Base-by-base conservation (phyloP, 371 early-diverging fungal species). In the Circinella minor region DNA sequence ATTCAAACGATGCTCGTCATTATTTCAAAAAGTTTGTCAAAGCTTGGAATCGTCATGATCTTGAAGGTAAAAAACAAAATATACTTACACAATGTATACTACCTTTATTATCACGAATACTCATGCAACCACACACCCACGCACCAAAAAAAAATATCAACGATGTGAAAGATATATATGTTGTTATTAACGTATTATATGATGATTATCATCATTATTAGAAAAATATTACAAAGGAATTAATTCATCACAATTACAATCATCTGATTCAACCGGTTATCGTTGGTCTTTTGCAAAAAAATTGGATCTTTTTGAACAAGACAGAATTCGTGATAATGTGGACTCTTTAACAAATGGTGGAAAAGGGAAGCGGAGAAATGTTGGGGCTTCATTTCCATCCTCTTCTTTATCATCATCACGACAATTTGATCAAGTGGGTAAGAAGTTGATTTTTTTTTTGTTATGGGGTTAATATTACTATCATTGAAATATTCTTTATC, bases 11-110 rank as follows among this genome's bases (percentile, higher is more conserved):
- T 27, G 78, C 93, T 1, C 85, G 90, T 10, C 71, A 80, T 60
- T 91, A 93, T 64, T 96, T 95, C 81, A 86, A 76, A 37, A 94
- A 93, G 39, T 94, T 94, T 80, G 91, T 91, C 63, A 85, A 82
- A 55, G 86, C 83, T 34, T 94, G 94, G 94, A 93, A 94, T 72
- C 69, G 82, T 17, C 79, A 80, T 57, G 85, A 86, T 63, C 76
- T 94, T 18, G 84, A 90, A 62, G 83, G 91, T 86, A 85, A 63
- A 61, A 72, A 57, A 38, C 7, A 27, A 43, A 3, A 63, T 17
- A 36, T 51, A 5, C 17, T 13, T 13, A n/a, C 51, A 51, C 51
- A 4, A 1, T 51, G 47, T 47, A 47, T 47, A 9, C 15, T 47
- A 47, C 47, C 9, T 47, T 47, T 47, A 11, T 47, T 11, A 47